Percentiles rank a stretch among this genome's conserved stretches.
Evolutionary conservation across 805 yeast genomes (phyloP).

Genomic region (Kregervanrija fluxuum): DNA sequence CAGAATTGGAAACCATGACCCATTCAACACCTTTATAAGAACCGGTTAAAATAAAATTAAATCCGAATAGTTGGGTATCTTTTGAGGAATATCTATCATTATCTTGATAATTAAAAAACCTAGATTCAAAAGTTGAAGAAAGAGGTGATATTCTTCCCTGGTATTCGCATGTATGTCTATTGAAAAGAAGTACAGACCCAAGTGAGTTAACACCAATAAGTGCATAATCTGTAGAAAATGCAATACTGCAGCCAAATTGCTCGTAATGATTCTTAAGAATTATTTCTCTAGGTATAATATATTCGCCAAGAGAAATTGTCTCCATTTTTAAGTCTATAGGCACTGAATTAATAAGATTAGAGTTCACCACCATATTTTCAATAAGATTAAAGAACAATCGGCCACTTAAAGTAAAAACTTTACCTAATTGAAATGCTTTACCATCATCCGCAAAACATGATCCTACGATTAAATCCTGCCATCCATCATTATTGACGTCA

Average conservation of each 20-base stretch:
- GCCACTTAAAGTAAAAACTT: conserved; percentile 13
- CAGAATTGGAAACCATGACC: conserved; percentile 25
- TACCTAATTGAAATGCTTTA: conserved; percentile 10
- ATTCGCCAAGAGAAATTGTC: not conserved
- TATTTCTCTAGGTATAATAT: conserved; percentile 14
- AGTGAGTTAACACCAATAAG: conserved; percentile 34
- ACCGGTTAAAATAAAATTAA: conserved; percentile 20
- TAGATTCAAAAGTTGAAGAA: not conserved
- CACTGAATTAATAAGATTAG: not conserved
- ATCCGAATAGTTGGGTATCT: conserved; percentile 24
- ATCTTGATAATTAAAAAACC: no score
- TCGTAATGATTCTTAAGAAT: conserved; percentile 27
- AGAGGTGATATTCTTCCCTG: not conserved
- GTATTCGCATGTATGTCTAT: conserved; percentile 8
- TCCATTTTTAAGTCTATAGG: no score
- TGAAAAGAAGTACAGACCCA: conserved; percentile 32
- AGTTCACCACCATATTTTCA: not conserved
- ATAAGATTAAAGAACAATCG: conserved; percentile 4
- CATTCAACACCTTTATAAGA: conserved; percentile 13
- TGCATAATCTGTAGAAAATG: conserved; percentile 19
- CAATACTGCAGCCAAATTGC: conserved; percentile 34
- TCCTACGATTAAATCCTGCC: conserved; percentile 36
- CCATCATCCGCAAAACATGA: conserved; percentile 34
- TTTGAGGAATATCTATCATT: conserved; percentile 14
- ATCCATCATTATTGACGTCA: conserved; percentile 32